A percentile compares a stretch with the other conserved stretches of the same genome.
phyloP scores from a whole-genome alignment of 2,329 filamentous ascomycete genomes.

The Fusarium succisae region DNA sequence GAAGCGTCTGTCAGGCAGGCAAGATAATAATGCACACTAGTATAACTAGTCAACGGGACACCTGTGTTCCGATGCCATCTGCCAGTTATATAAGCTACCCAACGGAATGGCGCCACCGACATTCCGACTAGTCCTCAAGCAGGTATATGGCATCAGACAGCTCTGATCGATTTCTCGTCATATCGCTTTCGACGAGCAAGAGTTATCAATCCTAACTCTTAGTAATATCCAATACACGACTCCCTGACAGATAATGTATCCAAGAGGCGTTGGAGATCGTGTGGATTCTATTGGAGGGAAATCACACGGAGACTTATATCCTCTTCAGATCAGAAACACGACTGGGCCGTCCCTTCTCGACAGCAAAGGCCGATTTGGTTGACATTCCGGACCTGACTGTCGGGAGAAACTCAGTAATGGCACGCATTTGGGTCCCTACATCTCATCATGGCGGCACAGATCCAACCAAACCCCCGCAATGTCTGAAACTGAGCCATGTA shows the following conservation, averaged over 20 bases:
- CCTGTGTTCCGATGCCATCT: conserved; percentile 15
- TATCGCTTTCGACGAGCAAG: conserved; percentile 6
- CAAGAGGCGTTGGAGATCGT: background rate
- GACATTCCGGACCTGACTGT: conserved; percentile 7
- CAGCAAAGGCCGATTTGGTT: background rate
- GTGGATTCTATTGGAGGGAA: background rate
- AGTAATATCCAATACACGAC: background rate
- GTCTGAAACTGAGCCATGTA: conserved; percentile 32
- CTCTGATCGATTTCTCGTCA: background rate
- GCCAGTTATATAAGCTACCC: conserved; percentile 21
- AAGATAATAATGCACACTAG: conserved; percentile 16
- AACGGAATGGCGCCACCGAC: conserved; percentile 34
- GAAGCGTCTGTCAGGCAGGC: background rate
- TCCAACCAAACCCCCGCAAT: conserved; percentile 22
- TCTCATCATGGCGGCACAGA: conserved; percentile 11
- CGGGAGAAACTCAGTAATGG: conserved; percentile 8
- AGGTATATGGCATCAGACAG: conserved; percentile 4
- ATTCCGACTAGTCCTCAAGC: conserved; percentile 15
- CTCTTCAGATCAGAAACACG: background rate
- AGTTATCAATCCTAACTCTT: background rate
- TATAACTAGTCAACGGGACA: conserved; percentile 20
- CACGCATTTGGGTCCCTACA: conserved; percentile 20
- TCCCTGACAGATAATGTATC: background rate
- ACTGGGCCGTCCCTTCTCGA: background rate
- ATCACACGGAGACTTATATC: background rate